phyloP scores from a whole-genome alignment of 108 stramenopile genomes.

The Fragilariopsis cylindrus region DNA sequence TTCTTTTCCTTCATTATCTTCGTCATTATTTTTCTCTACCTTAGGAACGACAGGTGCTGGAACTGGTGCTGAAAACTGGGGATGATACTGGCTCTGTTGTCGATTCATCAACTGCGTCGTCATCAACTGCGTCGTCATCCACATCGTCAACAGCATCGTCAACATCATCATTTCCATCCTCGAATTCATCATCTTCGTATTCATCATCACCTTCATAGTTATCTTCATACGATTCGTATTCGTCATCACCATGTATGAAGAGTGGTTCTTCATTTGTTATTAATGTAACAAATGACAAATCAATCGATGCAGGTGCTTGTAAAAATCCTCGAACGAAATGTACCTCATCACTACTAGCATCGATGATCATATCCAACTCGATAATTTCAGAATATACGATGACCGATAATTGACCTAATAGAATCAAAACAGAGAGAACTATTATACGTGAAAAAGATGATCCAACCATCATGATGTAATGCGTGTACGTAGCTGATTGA shows the following conservation, averaged over 20 bases:
- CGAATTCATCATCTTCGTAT: not conserved
- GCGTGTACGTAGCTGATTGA: not conserved
- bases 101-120: not conserved
- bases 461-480: not conserved
- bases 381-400: slow-evolving; percentile 14
- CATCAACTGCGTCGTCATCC: not conserved
- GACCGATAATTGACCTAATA: slow-evolving; percentile 6
- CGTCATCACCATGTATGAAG: slow-evolving; percentile 12
- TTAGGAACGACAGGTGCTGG: not conserved
- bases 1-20: not conserved
- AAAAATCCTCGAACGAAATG: slow-evolving; percentile 52
- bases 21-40: not conserved
- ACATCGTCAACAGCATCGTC: not conserved
- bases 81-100: not conserved
- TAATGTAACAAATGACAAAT: slow-evolving; percentile 51
- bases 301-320: slow-evolving; percentile 65
- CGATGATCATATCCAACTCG: slow-evolving; percentile 16
- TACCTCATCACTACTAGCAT: slow-evolving; percentile 21
- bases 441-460: not conserved
- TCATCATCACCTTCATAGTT: not conserved
- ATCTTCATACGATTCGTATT: not conserved
- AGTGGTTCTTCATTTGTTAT: slow-evolving; percentile 13
- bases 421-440: not conserved
- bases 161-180: not conserved
- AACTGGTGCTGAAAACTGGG: not conserved